phyloP scores from a whole-genome alignment of 768 basidiomycete species.

The Boletus fagicola region DNA sequence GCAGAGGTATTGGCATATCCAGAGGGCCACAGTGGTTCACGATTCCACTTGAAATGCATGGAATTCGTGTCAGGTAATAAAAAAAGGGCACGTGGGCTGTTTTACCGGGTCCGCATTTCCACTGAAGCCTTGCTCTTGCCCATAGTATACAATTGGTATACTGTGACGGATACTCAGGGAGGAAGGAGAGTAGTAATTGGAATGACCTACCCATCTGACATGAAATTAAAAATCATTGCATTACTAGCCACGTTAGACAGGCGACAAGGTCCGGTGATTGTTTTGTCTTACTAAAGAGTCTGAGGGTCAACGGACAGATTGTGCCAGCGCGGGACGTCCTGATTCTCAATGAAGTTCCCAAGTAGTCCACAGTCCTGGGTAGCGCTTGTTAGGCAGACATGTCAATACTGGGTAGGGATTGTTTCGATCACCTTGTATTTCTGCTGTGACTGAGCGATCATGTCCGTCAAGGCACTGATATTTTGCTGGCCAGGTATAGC shows the following conservation, averaged over 20 bases:
- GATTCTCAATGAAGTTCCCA: slow-evolving; percentile 81
- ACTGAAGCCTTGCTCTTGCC: slow-evolving; percentile 71
- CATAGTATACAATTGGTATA: slow-evolving; percentile 82
- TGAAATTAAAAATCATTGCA: slow-evolving; percentile 71
- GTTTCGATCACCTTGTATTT: slow-evolving; percentile 43
- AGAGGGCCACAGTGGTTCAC: slow-evolving; percentile 75
- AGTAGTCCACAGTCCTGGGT: slow-evolving; percentile 36
- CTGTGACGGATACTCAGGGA: slow-evolving; percentile 20
- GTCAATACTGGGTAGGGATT: not conserved
- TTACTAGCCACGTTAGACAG: slow-evolving; percentile 44
- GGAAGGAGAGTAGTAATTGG: not conserved
- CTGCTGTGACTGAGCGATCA: slow-evolving; percentile 51
- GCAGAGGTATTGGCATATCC: slow-evolving; percentile 56
- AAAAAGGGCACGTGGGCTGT: not conserved
- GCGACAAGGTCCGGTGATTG: not conserved
- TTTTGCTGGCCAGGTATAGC: slow-evolving; percentile 68
- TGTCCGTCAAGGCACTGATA: slow-evolving; percentile 52
- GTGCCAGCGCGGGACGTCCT: slow-evolving; percentile 73
- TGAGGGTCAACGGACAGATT: slow-evolving; percentile 72
- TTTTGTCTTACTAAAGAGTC: slow-evolving; percentile 53
- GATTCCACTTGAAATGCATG: slow-evolving; percentile 51
- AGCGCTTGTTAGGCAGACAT: not conserved
- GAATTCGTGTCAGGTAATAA: not conserved
- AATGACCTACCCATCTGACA: slow-evolving; percentile 58
- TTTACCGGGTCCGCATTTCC: slow-evolving; percentile 66